Evolutionary conservation across 768 basidiomycete species (phyloP), one percentile per base, ranked within the genome.

Genomic region (Auriscalpium vulgare): DNA sequence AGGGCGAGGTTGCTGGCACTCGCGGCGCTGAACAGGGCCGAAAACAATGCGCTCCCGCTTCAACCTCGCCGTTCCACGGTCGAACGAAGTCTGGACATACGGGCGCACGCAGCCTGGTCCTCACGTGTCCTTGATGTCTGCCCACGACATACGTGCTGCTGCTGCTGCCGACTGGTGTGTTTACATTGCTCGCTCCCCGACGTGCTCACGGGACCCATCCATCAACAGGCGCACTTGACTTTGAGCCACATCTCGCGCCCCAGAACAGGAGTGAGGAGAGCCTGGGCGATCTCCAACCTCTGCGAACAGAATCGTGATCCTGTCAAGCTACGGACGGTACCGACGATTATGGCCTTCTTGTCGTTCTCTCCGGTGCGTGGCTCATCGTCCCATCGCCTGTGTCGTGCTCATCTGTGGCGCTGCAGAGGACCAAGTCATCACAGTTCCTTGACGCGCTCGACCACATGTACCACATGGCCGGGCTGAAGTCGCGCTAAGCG

Each of bases 391-490:
- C 16, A 9, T 1, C 13, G 6, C 8, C 21, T 14, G 14, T 35
- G 37, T 58, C 19, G 23, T 21, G 4, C n/a, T 16, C 3, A 47
- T 16, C 1, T 37, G 6, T 43, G 37, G 1, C 21, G 10, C 17
- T 55, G 16, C 69, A 94, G 95, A 98, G 72, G 86, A 94, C 38
- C 90, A 92, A 68, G 97, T 98, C 5, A 85, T 95, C 49, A 97
- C 95, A 1, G 97, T 97, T 75, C 94, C 94, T 99, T 13, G 97
- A 99, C 19, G 87, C 91, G 7, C 75, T 99, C 45, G 91, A 97
- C 63, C 85, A 87, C 2, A 81, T 83, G 64, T 97, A 99, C 65
- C 93, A 95, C 0, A 81, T 87, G 70, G 86, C 90, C 2, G 94
- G 94, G 1, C 72, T 97, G 57, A 97, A 93, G 71, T n/a, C 85